Evolutionary conservation across 2,329 filamentous ascomycete species (phyloP), one percentile per base, ranked within the genome.

Genomic region (Cordyceps sp.): DNA sequence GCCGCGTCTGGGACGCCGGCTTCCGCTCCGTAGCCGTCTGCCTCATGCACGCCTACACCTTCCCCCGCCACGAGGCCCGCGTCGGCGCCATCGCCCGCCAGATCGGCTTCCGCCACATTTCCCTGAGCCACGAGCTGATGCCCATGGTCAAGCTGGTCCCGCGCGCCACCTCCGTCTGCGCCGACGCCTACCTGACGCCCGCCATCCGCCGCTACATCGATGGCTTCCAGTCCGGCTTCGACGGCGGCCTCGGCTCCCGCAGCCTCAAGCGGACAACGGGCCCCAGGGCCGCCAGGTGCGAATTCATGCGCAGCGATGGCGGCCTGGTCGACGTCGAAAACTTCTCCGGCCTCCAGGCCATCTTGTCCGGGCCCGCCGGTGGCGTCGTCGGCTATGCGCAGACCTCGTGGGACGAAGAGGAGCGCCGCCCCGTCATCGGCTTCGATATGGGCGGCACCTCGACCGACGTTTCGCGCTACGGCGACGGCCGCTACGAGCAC

Each of bases 231-330:
- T 42, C 45, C 2, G 54, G 54, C 13, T 57, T 61, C 15, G 45
- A 51, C 17, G 49, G 49, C 3, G 55, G 46, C 22, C 55, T 44
- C 32, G 48, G 44, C 7, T 42, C 45, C 0, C 71, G 77, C 43
- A 83, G 75, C 37, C 78, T 90, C 5, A 74, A 78, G 50, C 59
- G 70, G 13, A 69, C 77, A 37, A n/a, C n/a, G n/a, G 86, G 94
- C 55, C 10, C 10, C 14, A 18, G 16, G 16, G 45, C 37, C 29
- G 37, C 36, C 24, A 58, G 75, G 37, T 80, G 76, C 51, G 74
- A 81, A 45, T 79, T 82, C 42, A 81, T 81, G 74, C 75, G 81
- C 44, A 76, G 71, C 0, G 61, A 64, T 29, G 61, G 61, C 4
- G 61, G 61, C 0, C 46, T 66, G 2, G 55, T 58, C 1, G 67